phyloP scores from a whole-genome alignment of 2,329 filamentous ascomycete genomes.

The Botrytis tulipae region DNA sequence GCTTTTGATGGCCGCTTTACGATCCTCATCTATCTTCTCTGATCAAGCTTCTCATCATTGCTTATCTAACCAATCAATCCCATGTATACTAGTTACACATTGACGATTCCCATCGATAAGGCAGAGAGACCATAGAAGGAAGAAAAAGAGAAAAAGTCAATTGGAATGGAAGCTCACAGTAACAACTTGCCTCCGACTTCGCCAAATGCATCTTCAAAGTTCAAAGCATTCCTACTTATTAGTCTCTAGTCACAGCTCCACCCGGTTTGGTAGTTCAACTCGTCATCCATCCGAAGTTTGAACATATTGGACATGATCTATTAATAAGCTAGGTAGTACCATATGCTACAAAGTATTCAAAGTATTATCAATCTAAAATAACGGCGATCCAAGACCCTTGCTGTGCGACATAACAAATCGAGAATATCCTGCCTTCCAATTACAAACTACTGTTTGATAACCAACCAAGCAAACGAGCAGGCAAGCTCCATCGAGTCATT shows the following conservation, averaged over 20 bases:
- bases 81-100: background rate
- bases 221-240: background rate
- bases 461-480: background rate
- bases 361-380: background rate
- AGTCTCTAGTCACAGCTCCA: background rate
- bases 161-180: background rate
- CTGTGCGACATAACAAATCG: background rate
- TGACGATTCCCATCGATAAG: background rate
- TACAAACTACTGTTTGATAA: background rate
- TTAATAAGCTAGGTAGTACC: background rate
- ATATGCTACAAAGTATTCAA: background rate
- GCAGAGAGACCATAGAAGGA: background rate
- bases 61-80: background rate
- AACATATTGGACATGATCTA: background rate
- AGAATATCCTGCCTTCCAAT: background rate
- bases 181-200: background rate
- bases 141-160: background rate
- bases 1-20: background rate
- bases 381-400: slow-evolving; percentile 2
- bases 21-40: background rate
- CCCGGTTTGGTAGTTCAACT: background rate
- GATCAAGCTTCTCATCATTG: background rate
- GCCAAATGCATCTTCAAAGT: background rate
- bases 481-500: background rate
- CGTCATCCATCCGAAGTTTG: background rate